A percentile compares a stretch with the other conserved stretches of the same genome.
Conservation (phyloP, 208 protist species). For the Trypanosoma boissoni region DNA sequence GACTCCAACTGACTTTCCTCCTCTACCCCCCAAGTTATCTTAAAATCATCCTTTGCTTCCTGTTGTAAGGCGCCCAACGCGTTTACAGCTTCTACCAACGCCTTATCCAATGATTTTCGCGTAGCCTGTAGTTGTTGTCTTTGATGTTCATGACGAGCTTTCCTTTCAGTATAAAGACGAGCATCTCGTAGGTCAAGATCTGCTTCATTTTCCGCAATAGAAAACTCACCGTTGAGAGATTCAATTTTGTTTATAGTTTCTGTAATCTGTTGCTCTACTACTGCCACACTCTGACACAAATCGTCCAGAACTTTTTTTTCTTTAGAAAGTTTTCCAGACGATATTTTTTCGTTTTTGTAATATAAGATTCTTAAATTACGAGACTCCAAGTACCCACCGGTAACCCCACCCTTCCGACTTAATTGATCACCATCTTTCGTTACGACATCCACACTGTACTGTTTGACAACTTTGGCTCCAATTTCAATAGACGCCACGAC, state of each 20-base stretch:
- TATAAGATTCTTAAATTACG: constrained; percentile 74
- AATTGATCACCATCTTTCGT: constrained; percentile 93
- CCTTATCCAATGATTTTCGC: constrained; percentile 43
- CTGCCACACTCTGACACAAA: constrained; percentile 66
- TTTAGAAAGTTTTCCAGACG: constrained; percentile 15
- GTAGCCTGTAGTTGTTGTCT: constrained; percentile 46
- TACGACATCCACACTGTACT: constrained; percentile 92
- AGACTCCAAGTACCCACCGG: constrained; percentile 94
- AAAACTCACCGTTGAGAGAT: constrained; percentile 48
- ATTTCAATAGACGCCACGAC: constrained; percentile 86
- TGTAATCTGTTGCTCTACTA: constrained; percentile 73
- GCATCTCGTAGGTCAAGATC: constrained; percentile 45
- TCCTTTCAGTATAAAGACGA: constrained; percentile 32
- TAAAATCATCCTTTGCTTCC: constrained; percentile 65
- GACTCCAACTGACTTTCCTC: constrained; percentile 74
- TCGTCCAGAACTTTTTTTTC: constrained; percentile 40
- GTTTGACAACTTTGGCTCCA: constrained; percentile 56
- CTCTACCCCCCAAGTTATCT: constrained; percentile 41
- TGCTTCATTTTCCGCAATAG: constrained; percentile 39
- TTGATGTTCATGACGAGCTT: constrained; percentile 34
- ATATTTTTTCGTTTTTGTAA: constrained; percentile 48
- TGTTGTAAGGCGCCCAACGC: constrained; percentile 33
- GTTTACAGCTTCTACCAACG: constrained; percentile 30
- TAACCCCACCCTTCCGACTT: constrained; percentile 90
- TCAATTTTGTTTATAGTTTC: constrained; percentile 77